Conservation (phyloP, 106 monocot species). For the Posidonia australis region DNA sequence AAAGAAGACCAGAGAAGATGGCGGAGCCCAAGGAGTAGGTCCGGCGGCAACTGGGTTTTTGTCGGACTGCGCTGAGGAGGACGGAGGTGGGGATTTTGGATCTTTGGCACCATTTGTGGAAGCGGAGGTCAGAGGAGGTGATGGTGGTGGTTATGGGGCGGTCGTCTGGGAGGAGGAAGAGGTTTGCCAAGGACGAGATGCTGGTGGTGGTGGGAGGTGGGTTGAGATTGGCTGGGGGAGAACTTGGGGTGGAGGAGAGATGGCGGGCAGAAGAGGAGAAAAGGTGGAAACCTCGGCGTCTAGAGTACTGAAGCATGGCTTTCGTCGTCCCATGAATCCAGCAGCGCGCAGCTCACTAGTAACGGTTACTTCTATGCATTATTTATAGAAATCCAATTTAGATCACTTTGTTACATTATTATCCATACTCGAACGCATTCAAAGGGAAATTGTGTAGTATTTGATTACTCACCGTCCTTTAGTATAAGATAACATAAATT, state of each 20-base stretch:
- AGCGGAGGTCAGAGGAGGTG: background rate
- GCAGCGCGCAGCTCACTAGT: too few species aligned
- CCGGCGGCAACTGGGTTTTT: constrained; percentile 7
- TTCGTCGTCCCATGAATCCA: too few species aligned
- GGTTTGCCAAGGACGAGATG: background rate
- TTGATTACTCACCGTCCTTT: too few species aligned
- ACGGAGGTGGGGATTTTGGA: background rate
- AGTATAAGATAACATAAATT: background rate
- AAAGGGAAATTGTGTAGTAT: too few species aligned
- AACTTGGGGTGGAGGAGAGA: background rate
- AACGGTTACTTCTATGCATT: too few species aligned
- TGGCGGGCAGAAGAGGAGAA: background rate
- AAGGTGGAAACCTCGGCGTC: background rate
- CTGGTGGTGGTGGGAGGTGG: too few species aligned
- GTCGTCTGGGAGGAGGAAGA: background rate
- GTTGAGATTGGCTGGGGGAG: background rate
- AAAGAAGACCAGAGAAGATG: constrained; percentile 16
- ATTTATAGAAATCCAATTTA: too few species aligned
- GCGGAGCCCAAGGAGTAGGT: constrained; percentile 11
- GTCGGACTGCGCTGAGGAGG: background rate
- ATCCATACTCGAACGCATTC: too few species aligned
- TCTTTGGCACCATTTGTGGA: background rate
- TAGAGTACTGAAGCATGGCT: background rate
- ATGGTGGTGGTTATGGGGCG: background rate
- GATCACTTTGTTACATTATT: too few species aligned